These are phyloP conservation scores for Talaromyces funiculosus DNA, from an alignment of 2,329 filamentous ascomycete genomes.

Conservation along the genomic window DNA sequence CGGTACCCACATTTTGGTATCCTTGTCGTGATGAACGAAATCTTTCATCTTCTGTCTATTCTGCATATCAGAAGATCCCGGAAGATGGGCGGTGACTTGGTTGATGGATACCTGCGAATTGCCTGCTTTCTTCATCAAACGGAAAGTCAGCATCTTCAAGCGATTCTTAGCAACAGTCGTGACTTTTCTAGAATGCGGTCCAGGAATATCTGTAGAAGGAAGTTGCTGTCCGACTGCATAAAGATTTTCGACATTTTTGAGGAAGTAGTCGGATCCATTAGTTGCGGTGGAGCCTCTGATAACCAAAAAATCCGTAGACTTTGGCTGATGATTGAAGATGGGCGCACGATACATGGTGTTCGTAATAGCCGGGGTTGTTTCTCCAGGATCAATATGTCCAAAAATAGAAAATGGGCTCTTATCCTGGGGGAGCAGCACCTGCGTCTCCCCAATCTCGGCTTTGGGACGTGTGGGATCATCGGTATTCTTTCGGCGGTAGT, in stretches of 20 bases:
- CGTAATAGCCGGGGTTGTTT: constrained; percentile 83
- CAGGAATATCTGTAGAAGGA: constrained; percentile 85
- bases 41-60: constrained; percentile 97
- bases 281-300: constrained; percentile 74
- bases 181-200: constrained; percentile 87
- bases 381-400: constrained; percentile 83
- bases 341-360: constrained; percentile 95
- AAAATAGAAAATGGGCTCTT: constrained; percentile 95
- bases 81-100: constrained; percentile 88
- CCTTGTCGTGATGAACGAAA: constrained; percentile 86
- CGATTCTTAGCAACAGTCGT: constrained; percentile 96
- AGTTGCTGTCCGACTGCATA: constrained; percentile 90
- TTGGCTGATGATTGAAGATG: constrained; percentile 78
- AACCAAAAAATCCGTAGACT: constrained; percentile 78
- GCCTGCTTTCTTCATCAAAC: constrained; percentile 72
- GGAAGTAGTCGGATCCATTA: constrained; percentile 70
- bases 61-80: constrained; percentile 88
- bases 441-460: constrained; percentile 78
- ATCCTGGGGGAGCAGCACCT: constrained; percentile 84
- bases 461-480: constrained; percentile 74
- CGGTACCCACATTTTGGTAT: constrained; percentile 80
- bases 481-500: constrained; percentile 78
- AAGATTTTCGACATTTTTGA: constrained; percentile 86
- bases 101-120: constrained; percentile 65
- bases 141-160: constrained; percentile 91